phyloP scores from a whole-genome alignment of 129 eudicot genomes.

The Dittrichia graveolens region DNA sequence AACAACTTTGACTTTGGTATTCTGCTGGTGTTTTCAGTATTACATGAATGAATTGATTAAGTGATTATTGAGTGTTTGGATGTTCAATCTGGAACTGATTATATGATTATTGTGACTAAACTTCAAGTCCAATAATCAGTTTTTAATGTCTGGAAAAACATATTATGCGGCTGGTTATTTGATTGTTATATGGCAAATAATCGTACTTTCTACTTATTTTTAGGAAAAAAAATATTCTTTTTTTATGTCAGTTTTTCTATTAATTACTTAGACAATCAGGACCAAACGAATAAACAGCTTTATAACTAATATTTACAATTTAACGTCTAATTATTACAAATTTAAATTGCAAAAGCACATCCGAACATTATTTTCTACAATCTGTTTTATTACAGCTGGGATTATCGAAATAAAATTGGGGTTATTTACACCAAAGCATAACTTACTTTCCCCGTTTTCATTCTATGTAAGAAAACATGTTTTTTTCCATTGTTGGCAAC shows the following conservation, averaged over 20 bases:
- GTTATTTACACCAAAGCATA: neutral
- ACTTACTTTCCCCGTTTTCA: neutral
- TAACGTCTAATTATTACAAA: neutral
- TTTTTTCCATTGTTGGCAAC: neutral
- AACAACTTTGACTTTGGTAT: neutral
- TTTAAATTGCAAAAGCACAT: neutral
- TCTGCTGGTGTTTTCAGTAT: neutral
- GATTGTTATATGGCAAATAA: neutral
- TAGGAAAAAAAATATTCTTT: no score
- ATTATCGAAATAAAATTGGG: neutral
- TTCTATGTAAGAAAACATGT: neutral
- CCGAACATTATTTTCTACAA: neutral
- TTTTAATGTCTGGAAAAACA: neutral
- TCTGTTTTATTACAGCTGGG: neutral
- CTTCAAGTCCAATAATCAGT: neutral
- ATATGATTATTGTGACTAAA: neutral
- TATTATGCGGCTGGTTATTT: neutral
- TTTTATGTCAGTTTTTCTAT: neutral
- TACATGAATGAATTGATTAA: no score
- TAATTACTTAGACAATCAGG: neutral
- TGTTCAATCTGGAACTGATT: neutral
- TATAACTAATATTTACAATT: no score
- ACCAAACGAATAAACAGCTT: neutral
- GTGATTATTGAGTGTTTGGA: neutral
- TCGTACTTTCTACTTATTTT: no score